Percentiles rank a stretch among this genome's conserved stretches.
Conservation (phyloP, 1,284 basidiomycete genomes). For the Ceratobasidium sp. region DNA sequence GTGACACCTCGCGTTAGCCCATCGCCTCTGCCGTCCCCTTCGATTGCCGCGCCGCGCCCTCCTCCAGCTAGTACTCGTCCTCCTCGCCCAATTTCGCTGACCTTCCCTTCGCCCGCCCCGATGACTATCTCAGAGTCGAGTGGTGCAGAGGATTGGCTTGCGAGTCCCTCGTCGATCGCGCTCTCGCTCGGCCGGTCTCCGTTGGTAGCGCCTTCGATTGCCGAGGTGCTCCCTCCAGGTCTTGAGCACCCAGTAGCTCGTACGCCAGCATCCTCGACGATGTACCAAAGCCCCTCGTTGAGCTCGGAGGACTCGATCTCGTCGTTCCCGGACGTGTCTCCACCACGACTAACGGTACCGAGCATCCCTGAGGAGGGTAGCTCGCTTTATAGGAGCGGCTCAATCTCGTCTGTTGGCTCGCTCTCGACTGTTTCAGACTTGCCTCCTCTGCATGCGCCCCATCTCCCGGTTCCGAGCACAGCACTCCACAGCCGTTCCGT, state of each 20-base stretch:
- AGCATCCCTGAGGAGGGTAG: conserved; percentile 31
- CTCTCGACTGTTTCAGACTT: conserved; percentile 17
- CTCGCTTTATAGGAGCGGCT: conserved; percentile 17
- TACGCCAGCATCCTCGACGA: not conserved
- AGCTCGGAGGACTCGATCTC: conserved; percentile 33
- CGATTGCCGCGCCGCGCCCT: not conserved
- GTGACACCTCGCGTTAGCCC: conserved; percentile 18
- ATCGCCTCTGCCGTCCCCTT: conserved; percentile 10
- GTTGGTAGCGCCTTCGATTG: not conserved
- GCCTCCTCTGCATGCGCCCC: conserved; percentile 35
- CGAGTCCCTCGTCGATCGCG: conserved; percentile 36
- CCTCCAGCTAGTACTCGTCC: not conserved
- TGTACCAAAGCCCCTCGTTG: conserved; percentile 15
- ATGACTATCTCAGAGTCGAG: conserved; percentile 35
- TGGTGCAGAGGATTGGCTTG: conserved; percentile 33
- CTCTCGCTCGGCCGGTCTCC: conserved; percentile 20
- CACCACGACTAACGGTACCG: conserved; percentile 17
- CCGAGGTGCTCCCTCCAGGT: conserved; percentile 37
- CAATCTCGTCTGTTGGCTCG: conserved; percentile 12
- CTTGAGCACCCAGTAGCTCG: conserved; percentile 16
- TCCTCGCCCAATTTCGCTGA: conserved; percentile 4
- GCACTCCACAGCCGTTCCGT: conserved; percentile 7
- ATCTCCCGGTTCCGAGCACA: conserved; percentile 25
- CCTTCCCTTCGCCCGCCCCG: conserved; percentile 35
- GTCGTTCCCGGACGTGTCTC: conserved; percentile 34